These are phyloP conservation scores for Hondaea fermentalgiana DNA, from an alignment of 108 stramenopile genomes.

Conservation along the genomic window DNA sequence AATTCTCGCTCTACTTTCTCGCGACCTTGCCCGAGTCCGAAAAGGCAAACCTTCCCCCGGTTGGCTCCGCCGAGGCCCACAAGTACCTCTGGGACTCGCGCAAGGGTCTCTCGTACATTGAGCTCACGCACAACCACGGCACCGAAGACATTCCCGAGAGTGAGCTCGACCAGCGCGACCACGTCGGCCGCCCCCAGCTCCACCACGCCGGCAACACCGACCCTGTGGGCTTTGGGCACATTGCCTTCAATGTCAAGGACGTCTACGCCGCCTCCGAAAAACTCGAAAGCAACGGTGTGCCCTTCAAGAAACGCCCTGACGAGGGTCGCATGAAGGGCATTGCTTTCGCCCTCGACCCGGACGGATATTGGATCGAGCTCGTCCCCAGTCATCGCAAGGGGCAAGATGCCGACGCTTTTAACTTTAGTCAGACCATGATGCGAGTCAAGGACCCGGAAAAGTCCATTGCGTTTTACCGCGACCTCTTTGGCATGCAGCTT, in stretches of 20 bases:
- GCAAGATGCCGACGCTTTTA: conserved; percentile 49
- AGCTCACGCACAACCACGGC: conserved; percentile 89
- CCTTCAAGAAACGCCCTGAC: conserved; percentile 89
- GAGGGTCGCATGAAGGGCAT: conserved; percentile 51
- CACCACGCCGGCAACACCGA: conserved; percentile 90
- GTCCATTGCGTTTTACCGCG: conserved; percentile 72
- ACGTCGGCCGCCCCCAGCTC: conserved; percentile 13
- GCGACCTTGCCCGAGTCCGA: conserved; percentile 51
- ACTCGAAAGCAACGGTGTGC: conserved; percentile 67
- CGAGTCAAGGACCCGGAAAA: conserved; percentile 84
- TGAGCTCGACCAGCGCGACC: conserved; percentile 35
- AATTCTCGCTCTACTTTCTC: conserved; percentile 87
- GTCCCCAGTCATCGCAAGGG: conserved; percentile 29
- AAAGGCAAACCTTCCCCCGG: conserved; percentile 45
- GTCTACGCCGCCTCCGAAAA: conserved; percentile 52
- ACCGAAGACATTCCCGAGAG: conserved; percentile 55
- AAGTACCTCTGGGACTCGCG: neutral
- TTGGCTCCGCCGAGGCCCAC: neutral
- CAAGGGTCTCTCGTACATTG: conserved; percentile 47
- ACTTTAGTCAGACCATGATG: conserved; percentile 87
- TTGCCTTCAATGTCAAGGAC: conserved; percentile 87
- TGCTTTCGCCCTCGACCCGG: conserved; percentile 30
- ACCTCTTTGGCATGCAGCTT: conserved; percentile 60
- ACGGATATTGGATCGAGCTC: conserved; percentile 33
- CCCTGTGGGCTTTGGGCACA: conserved; percentile 88